Conservation (phyloP, 2,329 filamentous ascomycete genomes). For the Camillea tinctor region DNA sequence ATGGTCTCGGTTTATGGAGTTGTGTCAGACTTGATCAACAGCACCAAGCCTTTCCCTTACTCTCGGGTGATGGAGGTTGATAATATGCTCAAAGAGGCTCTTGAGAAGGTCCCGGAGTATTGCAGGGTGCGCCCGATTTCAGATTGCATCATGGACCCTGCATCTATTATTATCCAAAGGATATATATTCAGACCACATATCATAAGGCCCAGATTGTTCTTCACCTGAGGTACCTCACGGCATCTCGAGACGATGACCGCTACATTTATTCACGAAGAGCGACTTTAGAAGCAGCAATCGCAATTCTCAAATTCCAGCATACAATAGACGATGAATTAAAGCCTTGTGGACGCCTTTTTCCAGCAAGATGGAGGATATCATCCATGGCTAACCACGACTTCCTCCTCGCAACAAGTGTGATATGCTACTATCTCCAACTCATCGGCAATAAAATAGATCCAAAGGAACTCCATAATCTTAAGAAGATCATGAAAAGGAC, state of each 20-base stretch:
- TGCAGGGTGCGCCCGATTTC: constrained; percentile 18
- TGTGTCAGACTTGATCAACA: constrained; percentile 18
- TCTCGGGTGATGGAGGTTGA: constrained; percentile 24
- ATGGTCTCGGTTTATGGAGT: constrained; percentile 14
- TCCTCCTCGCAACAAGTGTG: constrained; percentile 6
- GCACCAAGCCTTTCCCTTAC: constrained; percentile 17
- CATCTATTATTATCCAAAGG: constrained; percentile 27
- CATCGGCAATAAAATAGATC: constrained; percentile 1
- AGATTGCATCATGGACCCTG: constrained; percentile 22
- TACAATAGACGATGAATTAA: constrained; percentile 23
- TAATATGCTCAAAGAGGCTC: constrained; percentile 21
- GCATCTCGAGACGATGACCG: constrained; percentile 13
- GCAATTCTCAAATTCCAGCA: constrained; percentile 24
- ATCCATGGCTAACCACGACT: constrained; percentile 3
- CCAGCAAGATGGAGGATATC: constrained; percentile 1
- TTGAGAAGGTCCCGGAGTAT: constrained; percentile 21
- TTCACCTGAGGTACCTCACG: constrained; percentile 31
- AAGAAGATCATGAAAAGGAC: constrained; percentile 4
- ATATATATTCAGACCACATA: constrained; percentile 30
- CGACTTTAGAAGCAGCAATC: constrained; percentile 25
- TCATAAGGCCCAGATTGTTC: constrained; percentile 30
- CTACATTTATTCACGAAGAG: constrained; percentile 26
- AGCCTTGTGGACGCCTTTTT: constrained; percentile 5
- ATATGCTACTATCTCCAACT: constrained; percentile 9
- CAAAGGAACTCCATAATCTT: background rate